Base-by-base conservation (phyloP, 2,329 filamentous ascomycete genomes). In the Fusarium sp. region DNA sequence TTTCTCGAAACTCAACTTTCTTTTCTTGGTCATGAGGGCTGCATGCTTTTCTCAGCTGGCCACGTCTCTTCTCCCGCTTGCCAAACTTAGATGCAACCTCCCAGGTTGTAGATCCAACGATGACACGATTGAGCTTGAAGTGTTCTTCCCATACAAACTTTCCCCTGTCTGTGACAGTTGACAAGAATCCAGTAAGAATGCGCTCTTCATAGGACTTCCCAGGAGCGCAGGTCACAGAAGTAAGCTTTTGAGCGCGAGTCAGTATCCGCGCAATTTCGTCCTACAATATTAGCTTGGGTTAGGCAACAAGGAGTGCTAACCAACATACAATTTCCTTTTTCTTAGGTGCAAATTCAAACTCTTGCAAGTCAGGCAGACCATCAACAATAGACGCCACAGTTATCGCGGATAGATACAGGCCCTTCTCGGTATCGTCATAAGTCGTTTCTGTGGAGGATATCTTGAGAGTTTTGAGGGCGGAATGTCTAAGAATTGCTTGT, bases 401-500 rank as follows among this genome's bases (percentile, higher is more conserved):
- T 20, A 13, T 22, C 14, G 59, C 50, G 11, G 52, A 58, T 7
- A 72, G 42, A 20, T 64, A 64, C 8, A 68, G 68, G 20, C 69
- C 34, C 18, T 53, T 44, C 26, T 28, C 46, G 43, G 50, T 44
- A 31, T 28, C 46, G 43, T 45, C 51, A 6, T 9, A 5, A 6
- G n/a, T n/a, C 1, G 44, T 31, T 15, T 55, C 58, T 0, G 2
- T 7, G 13, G 68, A 68, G 4, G 43, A 58, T 11, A 72, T 53
- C 7, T 22, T 54, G 10, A 72, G 24, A 6, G 7, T 46, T 18
- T 18, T 69, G 11, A 72, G 40, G 10, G 50, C 38, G 11, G 55
- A 20, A 8, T 72, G 69, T 20, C 49, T 52, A 13, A 68, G 31
- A 17, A 71, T 68, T 1, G 66, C 63, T 11, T 55, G 52, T 6